Percentiles rank a stretch among this genome's conserved stretches.
Evolutionary conservation across 1,284 basidiomycete species (phyloP).

Genomic region (Ceratobasidium sp.): DNA sequence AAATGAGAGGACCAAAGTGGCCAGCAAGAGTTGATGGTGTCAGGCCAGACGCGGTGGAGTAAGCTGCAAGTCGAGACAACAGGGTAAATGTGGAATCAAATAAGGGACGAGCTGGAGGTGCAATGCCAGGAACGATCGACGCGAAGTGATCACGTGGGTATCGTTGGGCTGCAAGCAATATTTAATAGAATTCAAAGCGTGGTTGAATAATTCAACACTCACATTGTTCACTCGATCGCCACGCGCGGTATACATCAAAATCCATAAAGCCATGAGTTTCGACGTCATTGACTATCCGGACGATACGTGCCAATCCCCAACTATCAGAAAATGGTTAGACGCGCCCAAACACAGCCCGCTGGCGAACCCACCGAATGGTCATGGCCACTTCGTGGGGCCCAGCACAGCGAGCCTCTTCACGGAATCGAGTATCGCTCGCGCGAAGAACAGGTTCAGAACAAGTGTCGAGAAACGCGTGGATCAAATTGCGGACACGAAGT

Average conservation of each 20-base stretch:
- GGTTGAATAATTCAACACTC: slow-evolving; percentile 54
- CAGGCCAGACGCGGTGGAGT: slow-evolving; percentile 83
- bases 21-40: slow-evolving; percentile 86
- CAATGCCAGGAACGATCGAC: slow-evolving; percentile 67
- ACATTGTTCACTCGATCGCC: slow-evolving; percentile 84
- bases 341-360: neutral
- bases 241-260: slow-evolving; percentile 83
- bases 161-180: slow-evolving; percentile 40
- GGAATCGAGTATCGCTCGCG: slow-evolving; percentile 72
- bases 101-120: slow-evolving; percentile 69
- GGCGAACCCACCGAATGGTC: slow-evolving; percentile 53
- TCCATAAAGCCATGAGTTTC: slow-evolving; percentile 79
- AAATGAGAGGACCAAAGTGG: slow-evolving; percentile 89
- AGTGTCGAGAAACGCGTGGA: slow-evolving; percentile 75
- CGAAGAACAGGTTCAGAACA: slow-evolving; percentile 59
- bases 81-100: slow-evolving; percentile 79
- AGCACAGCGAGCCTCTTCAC: slow-evolving; percentile 83
- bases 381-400: slow-evolving; percentile 88
- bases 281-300: slow-evolving; percentile 72
- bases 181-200: slow-evolving; percentile 5
- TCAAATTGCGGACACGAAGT: slow-evolving; percentile 77
- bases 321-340: slow-evolving; percentile 65
- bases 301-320: slow-evolving; percentile 84
- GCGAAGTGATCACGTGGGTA: slow-evolving; percentile 50
- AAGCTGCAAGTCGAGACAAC: slow-evolving; percentile 81